Evolutionary conservation across 352 stramenopile species (phyloP).

Genomic region (Phytophthora hibernalis): DNA sequence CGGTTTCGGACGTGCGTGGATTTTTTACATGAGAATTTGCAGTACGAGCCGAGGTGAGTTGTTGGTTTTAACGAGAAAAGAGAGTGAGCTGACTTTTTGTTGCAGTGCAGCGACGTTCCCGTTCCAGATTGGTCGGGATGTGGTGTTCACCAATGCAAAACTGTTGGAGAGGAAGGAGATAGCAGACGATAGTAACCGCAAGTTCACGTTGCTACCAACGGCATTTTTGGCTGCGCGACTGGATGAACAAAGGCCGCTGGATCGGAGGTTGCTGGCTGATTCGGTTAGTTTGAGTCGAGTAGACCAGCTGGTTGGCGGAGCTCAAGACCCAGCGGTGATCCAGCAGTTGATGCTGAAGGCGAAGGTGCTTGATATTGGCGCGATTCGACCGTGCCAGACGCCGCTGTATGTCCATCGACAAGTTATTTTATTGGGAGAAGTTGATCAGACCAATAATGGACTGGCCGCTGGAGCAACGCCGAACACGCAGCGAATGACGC

Average conservation of each 20-base stretch:
- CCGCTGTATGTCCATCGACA: conserved; percentile 65
- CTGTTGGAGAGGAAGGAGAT: conserved; percentile 56
- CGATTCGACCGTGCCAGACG: conserved; percentile 65
- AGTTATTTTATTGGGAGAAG: conserved; percentile 66
- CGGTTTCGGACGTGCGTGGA: conserved; percentile 60
- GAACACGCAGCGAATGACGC: conserved; percentile 25
- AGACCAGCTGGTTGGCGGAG: conserved; percentile 32
- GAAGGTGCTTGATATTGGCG: conserved; percentile 72
- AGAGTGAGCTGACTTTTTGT: neutral
- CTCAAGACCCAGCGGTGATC: conserved; percentile 34
- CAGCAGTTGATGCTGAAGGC: conserved; percentile 49
- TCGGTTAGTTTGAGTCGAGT: conserved; percentile 35
- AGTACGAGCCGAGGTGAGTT: conserved; percentile 21
- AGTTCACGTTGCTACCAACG: conserved; percentile 51
- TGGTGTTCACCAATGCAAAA: conserved; percentile 70
- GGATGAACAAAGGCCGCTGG: conserved; percentile 24
- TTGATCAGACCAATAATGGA: conserved; percentile 6
- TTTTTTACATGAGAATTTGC: conserved; percentile 30
- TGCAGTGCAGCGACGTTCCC: conserved; percentile 43
- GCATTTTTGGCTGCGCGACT: conserved; percentile 46
- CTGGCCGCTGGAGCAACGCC: conserved; percentile 3
- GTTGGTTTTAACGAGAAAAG: no score
- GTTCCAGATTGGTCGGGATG: conserved; percentile 41
- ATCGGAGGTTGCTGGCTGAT: conserved; percentile 36
- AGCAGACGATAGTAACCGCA: conserved; percentile 1